A percentile compares a stretch with the other conserved stretches of the same genome.
Conservation (phyloP, 495 filamentous ascomycete species). For the Penicillium riverlandense region DNA sequence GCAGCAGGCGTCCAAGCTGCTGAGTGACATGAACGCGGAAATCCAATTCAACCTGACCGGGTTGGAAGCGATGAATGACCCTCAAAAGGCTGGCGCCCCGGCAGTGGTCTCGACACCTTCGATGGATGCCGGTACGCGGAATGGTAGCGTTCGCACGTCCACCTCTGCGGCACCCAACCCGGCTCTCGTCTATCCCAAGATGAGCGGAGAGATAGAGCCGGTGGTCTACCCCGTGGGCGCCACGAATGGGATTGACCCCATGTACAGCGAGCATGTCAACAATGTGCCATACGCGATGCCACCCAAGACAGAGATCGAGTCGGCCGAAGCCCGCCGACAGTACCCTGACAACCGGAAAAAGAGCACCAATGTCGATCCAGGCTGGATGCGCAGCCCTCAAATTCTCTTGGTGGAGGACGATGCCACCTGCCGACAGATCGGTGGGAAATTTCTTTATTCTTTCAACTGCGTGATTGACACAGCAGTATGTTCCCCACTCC, state of each 20-base stretch:
- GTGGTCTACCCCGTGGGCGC: constrained; percentile 87
- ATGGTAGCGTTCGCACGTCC: constrained; percentile 32
- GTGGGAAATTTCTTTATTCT: constrained; percentile 84
- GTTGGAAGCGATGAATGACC: constrained; percentile 69
- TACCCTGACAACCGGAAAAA: constrained; percentile 57
- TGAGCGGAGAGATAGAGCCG: constrained; percentile 61
- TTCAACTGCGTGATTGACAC: constrained; percentile 86
- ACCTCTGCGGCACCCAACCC: constrained; percentile 45
- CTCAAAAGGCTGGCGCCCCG: constrained; percentile 47
- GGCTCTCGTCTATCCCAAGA: constrained; percentile 44
- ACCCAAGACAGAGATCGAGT: constrained; percentile 45
- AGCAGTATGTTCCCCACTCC: constrained; percentile 59
- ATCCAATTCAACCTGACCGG: constrained; percentile 66
- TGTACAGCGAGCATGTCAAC: constrained; percentile 87
- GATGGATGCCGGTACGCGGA: constrained; percentile 31
- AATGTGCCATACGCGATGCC: constrained; percentile 83
- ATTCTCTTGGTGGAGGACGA: constrained; percentile 96
- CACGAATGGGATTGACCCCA: constrained; percentile 87
- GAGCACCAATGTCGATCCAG: constrained; percentile 61
- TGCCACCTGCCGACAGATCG: constrained; percentile 86
- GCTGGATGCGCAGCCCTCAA: constrained; percentile 74
- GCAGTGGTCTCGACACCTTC: constrained; percentile 38
- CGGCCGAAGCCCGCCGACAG: constrained; percentile 38
- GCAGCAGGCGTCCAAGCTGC: constrained; percentile 81
- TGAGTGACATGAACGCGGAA: constrained; percentile 74